Evolutionary conservation across 345 rosid species (phyloP), one percentile per base, ranked within the genome.

Genomic region (Eutrema japonicum): DNA sequence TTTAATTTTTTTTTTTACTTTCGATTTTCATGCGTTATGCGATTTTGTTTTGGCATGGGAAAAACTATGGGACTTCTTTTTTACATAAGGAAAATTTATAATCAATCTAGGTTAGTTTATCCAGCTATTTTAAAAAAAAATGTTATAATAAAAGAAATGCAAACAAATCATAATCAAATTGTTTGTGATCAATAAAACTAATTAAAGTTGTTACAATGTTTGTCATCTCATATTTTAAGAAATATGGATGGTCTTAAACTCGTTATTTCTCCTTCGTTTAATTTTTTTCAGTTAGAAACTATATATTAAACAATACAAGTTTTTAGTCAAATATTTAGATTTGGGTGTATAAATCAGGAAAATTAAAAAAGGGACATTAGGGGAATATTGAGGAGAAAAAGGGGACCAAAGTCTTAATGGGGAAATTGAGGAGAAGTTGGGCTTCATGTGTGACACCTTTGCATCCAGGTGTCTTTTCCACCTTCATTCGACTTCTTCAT

Each of bases 371-470:
- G 16, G 18, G 5, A 1, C 18, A 22, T 5, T 29, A 6, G 2
- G 5, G 8, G 70, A 48, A 64, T 48, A 47, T 33, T 67, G 22
- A 12, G 54, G 32, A 42, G 14, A 14, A 11, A 11, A 56, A 22
- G 10, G 66, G 57, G 57, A 62, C 36, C 59, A 48, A 38, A 66
- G 54, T 45, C 22, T 18, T 18, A 18, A 18, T 43, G 43, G 64
- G 33, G 42, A 48, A 60, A 13, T 1, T 3, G 4, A 30, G 42
- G 4, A 48, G 18, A 45, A 47, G 49, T 18, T 67, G 70, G 67
- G 60, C 73, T 61, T 60, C 78, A 72, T 46, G 77, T 68, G 77
- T 67, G 74, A 77, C 79, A 79, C 78, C 42, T 72, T 46, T 60
- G 72, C 80, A 71, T 45, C 43, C 11, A 68, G 35, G 56, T 68